Conservation (phyloP, 805 yeast species). For the Teunomyces aglyptinius region DNA sequence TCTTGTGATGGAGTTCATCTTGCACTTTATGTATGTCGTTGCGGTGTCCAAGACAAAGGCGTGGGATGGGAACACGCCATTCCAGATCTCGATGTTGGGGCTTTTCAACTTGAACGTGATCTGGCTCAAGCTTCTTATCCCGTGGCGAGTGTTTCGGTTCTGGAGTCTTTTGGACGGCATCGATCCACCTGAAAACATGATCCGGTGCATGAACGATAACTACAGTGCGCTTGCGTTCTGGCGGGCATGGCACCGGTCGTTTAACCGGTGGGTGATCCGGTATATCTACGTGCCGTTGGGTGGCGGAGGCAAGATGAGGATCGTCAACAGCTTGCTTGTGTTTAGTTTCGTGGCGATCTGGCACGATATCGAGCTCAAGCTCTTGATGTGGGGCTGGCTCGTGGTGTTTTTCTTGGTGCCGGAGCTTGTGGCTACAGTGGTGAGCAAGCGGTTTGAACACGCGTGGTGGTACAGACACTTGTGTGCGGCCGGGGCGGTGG, state of each 20-base stretch:
- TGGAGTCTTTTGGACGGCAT: constrained; percentile 93
- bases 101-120: constrained; percentile 84
- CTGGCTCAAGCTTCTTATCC: constrained; percentile 89
- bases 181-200: constrained; percentile 97
- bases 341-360: constrained; percentile 95
- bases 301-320: constrained; percentile 65
- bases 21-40: constrained; percentile 89
- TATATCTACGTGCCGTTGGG: constrained; percentile 92
- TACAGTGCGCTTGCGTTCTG: constrained; percentile 93
- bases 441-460: constrained; percentile 38
- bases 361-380: constrained; percentile 92
- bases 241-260: constrained; percentile 98
- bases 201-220: constrained; percentile 92
- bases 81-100: constrained; percentile 93
- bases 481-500: constrained; percentile 85
- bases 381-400: constrained; percentile 95
- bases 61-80: constrained; percentile 86
- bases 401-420: constrained; percentile 85
- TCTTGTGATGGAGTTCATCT: constrained; percentile 80
- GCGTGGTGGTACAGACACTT: constrained; percentile 74
- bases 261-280: constrained; percentile 83
- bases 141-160: constrained; percentile 92
- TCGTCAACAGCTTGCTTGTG: constrained; percentile 77
- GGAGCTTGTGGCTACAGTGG: constrained; percentile 63
- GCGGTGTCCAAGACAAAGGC: constrained; percentile 89